These are phyloP conservation scores for Cyclospora cayetanensis DNA, from an alignment of 169 alveolate genomes.

Conservation along the genomic window DNA sequence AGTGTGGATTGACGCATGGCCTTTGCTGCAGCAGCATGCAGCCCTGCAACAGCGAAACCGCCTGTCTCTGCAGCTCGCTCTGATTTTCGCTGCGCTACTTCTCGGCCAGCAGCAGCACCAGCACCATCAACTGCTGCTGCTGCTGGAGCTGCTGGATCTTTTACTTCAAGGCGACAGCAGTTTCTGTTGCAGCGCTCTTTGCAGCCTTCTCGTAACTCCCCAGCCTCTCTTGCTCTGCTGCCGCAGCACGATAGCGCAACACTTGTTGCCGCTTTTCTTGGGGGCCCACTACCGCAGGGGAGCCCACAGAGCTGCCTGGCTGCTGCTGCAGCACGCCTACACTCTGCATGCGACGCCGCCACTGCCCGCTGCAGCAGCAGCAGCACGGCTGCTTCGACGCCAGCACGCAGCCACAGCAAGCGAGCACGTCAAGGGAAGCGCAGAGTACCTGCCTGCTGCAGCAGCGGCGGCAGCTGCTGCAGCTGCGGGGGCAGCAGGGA, in stretches of 20 bases:
- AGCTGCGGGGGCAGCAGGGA: constrained; percentile 40
- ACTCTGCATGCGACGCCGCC: constrained; percentile 32
- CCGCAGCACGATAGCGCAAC: constrained; percentile 50
- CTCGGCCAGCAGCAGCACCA: neutral
- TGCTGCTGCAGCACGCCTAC: constrained; percentile 48
- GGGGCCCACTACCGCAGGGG: neutral
- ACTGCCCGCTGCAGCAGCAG: constrained; percentile 24
- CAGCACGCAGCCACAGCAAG: neutral
- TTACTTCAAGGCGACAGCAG: constrained; percentile 48
- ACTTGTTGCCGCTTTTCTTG: neutral
- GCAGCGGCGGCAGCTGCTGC: constrained; percentile 48
- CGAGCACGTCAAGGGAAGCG: neutral
- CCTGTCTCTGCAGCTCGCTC: constrained; percentile 6
- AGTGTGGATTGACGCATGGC: constrained; percentile 7
- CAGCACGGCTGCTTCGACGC: constrained; percentile 6
- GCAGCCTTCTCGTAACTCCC: neutral
- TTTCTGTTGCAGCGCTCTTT: constrained; percentile 38
- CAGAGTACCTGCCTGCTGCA: constrained; percentile 21
- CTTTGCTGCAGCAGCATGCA: constrained; percentile 51
- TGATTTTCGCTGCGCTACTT: neutral
- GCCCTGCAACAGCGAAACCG: constrained; percentile 32
- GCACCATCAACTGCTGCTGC: constrained; percentile 12
- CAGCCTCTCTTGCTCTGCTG: constrained; percentile 35
- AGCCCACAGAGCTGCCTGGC: neutral
- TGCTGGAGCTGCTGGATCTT: constrained; percentile 38